Evolutionary conservation across 2,329 filamentous ascomycete species (phyloP).

Genomic region (Balansia obtecta): DNA sequence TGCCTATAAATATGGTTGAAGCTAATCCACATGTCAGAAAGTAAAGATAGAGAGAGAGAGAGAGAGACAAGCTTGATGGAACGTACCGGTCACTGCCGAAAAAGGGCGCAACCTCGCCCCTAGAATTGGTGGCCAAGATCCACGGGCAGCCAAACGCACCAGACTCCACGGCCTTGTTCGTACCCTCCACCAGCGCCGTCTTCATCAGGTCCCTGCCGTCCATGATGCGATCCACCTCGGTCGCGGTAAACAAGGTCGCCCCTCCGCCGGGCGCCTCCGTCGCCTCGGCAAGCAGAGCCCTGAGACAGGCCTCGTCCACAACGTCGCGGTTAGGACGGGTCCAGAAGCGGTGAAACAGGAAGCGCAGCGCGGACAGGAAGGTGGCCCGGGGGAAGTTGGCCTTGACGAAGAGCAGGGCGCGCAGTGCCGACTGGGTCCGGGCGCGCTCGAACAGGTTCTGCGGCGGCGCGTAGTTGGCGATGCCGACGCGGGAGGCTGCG

Average conservation of each 20-base stretch:
- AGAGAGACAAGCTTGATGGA: conserved; percentile 10
- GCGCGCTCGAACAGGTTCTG: conserved; percentile 29
- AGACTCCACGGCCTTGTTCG: conserved; percentile 45
- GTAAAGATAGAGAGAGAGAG: background rate
- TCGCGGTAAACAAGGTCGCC: conserved; percentile 30
- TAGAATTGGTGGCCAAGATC: conserved; percentile 51
- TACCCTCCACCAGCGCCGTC: conserved; percentile 38
- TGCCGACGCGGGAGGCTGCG: conserved; percentile 24
- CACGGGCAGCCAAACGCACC: conserved; percentile 71
- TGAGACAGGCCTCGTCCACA: conserved; percentile 42
- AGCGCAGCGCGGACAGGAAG: conserved; percentile 41
- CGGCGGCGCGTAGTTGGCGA: conserved; percentile 25
- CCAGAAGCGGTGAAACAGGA: conserved; percentile 52
- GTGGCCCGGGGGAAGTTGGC: conserved; percentile 32
- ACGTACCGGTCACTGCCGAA: conserved; percentile 60
- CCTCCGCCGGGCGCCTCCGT: conserved; percentile 14
- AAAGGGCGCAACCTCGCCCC: conserved; percentile 52
- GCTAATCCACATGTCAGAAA: conserved; percentile 20
- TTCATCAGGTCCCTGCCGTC: conserved; percentile 34
- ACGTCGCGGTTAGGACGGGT: conserved; percentile 44
- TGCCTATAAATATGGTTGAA: conserved; percentile 59
- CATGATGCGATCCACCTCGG: conserved; percentile 44
- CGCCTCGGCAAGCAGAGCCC: conserved; percentile 21
- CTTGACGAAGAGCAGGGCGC: conserved; percentile 56
- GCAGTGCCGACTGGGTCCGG: conserved; percentile 43